Evolutionary conservation across 1,284 basidiomycete species (phyloP).

Genomic region (Apiotrichum mycotoxinovorans): DNA sequence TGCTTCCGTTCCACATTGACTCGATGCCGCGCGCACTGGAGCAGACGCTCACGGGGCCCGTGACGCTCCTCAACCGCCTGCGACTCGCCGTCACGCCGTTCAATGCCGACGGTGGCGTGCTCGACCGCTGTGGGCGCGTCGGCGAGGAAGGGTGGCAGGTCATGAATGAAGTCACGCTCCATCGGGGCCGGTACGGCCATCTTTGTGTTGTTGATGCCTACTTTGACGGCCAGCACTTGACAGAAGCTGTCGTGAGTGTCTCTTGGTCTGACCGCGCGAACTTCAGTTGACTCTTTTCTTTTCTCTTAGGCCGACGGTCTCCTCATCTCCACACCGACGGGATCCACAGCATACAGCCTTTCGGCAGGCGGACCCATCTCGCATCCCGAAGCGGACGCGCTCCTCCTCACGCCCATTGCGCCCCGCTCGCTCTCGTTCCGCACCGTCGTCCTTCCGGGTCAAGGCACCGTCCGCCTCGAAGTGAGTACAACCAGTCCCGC

Average conservation of each 20-base stretch:
- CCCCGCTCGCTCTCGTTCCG: slow-evolving; percentile 89
- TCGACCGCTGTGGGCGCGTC: slow-evolving; percentile 44
- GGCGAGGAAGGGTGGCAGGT: slow-evolving; percentile 74
- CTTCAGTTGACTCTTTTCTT: no score
- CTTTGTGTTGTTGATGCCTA: slow-evolving; percentile 90
- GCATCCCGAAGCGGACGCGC: slow-evolving; percentile 82
- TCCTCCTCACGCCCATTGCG: slow-evolving; percentile 91
- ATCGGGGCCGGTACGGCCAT: slow-evolving; percentile 86
- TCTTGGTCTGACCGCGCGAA: no score
- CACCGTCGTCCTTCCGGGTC: slow-evolving; percentile 80
- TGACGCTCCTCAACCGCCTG: slow-evolving; percentile 76
- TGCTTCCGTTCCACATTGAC: slow-evolving; percentile 72
- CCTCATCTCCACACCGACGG: slow-evolving; percentile 92
- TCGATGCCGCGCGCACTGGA: slow-evolving; percentile 66
- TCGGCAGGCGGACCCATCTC: slow-evolving; percentile 95
- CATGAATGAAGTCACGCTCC: slow-evolving; percentile 94
- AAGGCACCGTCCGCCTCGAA: slow-evolving; percentile 68
- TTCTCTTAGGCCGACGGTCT: slow-evolving; percentile 81
- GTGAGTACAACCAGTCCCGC: no score
- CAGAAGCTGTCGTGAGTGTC: slow-evolving; percentile 80
- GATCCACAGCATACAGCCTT: slow-evolving; percentile 93
- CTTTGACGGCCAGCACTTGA: slow-evolving; percentile 93
- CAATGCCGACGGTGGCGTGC: slow-evolving; percentile 59
- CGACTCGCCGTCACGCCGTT: slow-evolving; percentile 75
- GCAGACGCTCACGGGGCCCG: slow-evolving; percentile 57